Percentiles rank a stretch among this genome's conserved stretches.
Conservation (phyloP, 139 green algal species). For the Chlorella vulgaris region DNA sequence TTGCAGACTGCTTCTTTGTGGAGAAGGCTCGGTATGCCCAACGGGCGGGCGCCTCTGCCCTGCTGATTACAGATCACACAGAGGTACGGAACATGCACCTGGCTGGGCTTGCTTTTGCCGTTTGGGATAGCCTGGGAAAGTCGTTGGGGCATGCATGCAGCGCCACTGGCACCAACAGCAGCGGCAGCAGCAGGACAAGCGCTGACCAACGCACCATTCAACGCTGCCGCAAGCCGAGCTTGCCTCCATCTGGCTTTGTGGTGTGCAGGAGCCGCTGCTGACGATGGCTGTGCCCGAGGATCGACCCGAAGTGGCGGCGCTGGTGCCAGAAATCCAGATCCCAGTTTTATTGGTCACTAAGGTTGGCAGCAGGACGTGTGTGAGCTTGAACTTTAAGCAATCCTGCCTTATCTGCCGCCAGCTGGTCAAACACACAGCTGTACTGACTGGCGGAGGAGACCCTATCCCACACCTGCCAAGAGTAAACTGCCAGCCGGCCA, state of each 20-base stretch:
- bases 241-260: too few species aligned
- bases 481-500: too few species aligned
- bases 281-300: constrained; percentile 77
- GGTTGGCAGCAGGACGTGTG: background rate
- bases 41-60: constrained; percentile 67
- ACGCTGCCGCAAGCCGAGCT: background rate
- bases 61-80: constrained; percentile 66
- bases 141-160: background rate
- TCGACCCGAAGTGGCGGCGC: constrained; percentile 44
- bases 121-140: background rate
- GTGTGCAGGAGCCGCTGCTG: constrained; percentile 32
- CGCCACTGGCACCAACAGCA: background rate
- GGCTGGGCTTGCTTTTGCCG: background rate
- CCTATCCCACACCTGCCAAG: too few species aligned
- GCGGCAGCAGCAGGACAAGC: background rate
- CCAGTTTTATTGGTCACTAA: constrained; percentile 67
- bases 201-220: background rate
- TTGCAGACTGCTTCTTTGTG: constrained; percentile 71
- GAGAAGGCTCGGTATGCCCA: constrained; percentile 73
- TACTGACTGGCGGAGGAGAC: too few species aligned
- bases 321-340: constrained; percentile 68
- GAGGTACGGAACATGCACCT: too few species aligned
- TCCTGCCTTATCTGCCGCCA: too few species aligned
- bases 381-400: too few species aligned
- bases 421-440: too few species aligned